phyloP scores from a whole-genome alignment of 2,329 filamentous ascomycete genomes.

The Fusarium tricinctum region DNA sequence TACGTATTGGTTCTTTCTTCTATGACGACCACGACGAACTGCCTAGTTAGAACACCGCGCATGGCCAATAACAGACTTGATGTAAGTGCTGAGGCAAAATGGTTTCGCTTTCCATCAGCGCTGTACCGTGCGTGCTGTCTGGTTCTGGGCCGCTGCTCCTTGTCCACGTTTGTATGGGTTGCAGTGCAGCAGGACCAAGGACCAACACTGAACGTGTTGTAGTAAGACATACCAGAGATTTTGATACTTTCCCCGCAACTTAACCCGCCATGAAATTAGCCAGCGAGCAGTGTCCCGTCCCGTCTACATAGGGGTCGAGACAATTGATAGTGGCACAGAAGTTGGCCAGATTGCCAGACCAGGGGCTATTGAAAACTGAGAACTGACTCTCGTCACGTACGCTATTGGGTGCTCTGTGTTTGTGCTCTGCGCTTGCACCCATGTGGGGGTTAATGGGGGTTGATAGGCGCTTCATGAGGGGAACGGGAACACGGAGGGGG shows the following conservation, averaged over 20 bases:
- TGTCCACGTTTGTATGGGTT: conserved; percentile 33
- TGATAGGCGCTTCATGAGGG: conserved; percentile 10
- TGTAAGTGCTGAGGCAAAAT: conserved; percentile 7
- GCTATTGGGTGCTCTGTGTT: conserved; percentile 37
- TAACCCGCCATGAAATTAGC: conserved; percentile 17
- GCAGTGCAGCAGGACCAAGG: conserved; percentile 19
- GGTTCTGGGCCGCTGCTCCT: conserved; percentile 13
- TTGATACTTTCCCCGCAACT: conserved; percentile 42
- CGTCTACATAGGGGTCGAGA: conserved; percentile 37
- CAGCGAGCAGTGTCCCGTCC: conserved; percentile 14
- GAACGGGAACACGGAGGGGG: conserved; percentile 13
- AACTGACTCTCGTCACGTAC: conserved; percentile 41
- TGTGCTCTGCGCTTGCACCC: conserved; percentile 26
- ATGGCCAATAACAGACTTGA: conserved; percentile 11
- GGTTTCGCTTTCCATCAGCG: not conserved
- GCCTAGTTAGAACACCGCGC: conserved; percentile 6
- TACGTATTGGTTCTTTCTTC: conserved; percentile 15
- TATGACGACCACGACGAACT: not conserved
- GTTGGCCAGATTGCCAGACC: conserved; percentile 36
- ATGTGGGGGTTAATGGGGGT: conserved; percentile 28
- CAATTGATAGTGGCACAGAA: conserved; percentile 23
- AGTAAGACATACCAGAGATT: conserved; percentile 19
- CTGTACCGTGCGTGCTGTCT: conserved; percentile 1
- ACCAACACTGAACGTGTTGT: conserved; percentile 20
- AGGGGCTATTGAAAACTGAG: conserved; percentile 45